Conservation (phyloP, 345 rosid genomes). For the Garcia nutans region DNA sequence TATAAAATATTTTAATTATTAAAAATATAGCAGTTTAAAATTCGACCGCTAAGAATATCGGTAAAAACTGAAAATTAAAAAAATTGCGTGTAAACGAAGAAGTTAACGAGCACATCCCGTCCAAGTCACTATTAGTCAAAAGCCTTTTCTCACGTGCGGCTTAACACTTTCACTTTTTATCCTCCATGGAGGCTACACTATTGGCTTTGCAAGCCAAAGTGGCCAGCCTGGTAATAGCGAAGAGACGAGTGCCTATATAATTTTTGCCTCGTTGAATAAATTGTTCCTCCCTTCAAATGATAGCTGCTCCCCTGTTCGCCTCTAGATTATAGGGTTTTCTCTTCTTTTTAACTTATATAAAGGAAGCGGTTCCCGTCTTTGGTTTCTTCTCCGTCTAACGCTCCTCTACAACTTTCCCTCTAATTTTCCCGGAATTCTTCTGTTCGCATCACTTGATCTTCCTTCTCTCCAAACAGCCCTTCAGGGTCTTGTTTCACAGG, state of each 20-base stretch:
- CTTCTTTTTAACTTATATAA: neutral
- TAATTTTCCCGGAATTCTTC: neutral
- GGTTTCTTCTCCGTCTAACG: neutral
- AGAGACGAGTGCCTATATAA: neutral
- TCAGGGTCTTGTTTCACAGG: neutral
- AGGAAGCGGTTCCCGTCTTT: constrained; percentile 8
- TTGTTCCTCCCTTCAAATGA: neutral
- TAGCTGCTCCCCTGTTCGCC: constrained; percentile 10
- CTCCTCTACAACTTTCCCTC: constrained; percentile 3
- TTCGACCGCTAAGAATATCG: too few relatives aligned
- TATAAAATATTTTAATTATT: too few relatives aligned
- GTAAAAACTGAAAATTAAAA: too few relatives aligned
- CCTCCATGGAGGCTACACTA: neutral
- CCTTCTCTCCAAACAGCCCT: neutral
- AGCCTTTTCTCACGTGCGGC: neutral
- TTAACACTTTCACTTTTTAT: neutral
- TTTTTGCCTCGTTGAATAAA: neutral
- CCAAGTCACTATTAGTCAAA: too few relatives aligned
- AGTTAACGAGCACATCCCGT: too few relatives aligned
- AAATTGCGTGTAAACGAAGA: too few relatives aligned
- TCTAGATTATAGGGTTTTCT: constrained; percentile 54
- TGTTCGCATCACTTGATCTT: neutral
- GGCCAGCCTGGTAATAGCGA: neutral
- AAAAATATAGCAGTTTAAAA: too few relatives aligned
- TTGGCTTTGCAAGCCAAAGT: neutral